Percentiles rank a stretch among this genome's conserved stretches.
Conservation (phyloP, 805 yeast genomes). For the Millerago galiae region DNA sequence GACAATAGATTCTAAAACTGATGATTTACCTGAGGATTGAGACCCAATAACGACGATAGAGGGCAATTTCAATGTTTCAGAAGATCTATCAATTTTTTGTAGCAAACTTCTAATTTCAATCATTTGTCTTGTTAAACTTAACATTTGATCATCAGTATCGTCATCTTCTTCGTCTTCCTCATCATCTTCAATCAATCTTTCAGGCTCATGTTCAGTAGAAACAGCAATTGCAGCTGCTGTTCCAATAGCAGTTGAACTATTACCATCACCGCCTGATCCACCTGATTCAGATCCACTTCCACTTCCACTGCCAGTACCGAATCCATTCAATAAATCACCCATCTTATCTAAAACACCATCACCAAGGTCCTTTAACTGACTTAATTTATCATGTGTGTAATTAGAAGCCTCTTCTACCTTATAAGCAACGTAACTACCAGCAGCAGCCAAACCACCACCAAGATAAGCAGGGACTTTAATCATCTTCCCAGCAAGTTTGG, state of each 20-base stretch:
- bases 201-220: constrained; percentile 34
- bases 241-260: constrained; percentile 47
- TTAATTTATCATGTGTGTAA: constrained; percentile 62
- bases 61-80: constrained; percentile 77
- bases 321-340: constrained; percentile 19
- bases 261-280: constrained; percentile 22
- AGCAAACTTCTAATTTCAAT: constrained; percentile 85
- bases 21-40: constrained; percentile 95
- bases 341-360: constrained; percentile 42
- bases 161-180: constrained; percentile 50
- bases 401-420: constrained; percentile 82
- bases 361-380: constrained; percentile 55
- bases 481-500: constrained; percentile 48
- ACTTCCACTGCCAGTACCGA: constrained; percentile 13
- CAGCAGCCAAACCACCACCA: constrained; percentile 92
- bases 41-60: constrained; percentile 97
- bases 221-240: constrained; percentile 49
- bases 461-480: constrained; percentile 69
- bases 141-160: constrained; percentile 73
- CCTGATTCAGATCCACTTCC: constrained; percentile 26
- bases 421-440: constrained; percentile 87
- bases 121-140: constrained; percentile 90
- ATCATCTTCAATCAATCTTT: constrained; percentile 30
- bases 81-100: constrained; percentile 62
- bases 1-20: constrained; percentile 91